A percentile compares a stretch with the other conserved stretches of the same genome.
Conservation (phyloP, 768 basidiomycete species). For the Steccherinum ochraceum region DNA sequence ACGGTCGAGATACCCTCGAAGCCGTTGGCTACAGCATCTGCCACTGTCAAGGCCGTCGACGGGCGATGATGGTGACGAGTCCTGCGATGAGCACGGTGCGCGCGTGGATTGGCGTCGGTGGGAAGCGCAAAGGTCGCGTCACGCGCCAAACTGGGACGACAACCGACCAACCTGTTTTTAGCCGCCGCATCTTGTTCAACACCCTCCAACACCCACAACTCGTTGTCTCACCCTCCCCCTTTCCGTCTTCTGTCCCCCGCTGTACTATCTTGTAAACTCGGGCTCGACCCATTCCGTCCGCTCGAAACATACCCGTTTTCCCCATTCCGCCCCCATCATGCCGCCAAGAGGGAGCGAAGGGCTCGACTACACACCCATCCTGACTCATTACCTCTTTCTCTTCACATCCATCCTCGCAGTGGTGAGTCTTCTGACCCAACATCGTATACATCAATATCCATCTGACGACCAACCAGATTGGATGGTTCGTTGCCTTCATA, state of each 20-base stretch:
- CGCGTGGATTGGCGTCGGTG: neutral
- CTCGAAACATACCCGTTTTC: neutral
- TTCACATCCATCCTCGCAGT: constrained; percentile 79
- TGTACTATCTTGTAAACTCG: neutral
- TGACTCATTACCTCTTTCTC: constrained; percentile 88
- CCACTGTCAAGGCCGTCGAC: no score
- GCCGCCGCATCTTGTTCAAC: constrained; percentile 5
- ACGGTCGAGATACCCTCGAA: no score
- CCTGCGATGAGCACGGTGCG: no score
- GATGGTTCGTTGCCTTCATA: constrained; percentile 41
- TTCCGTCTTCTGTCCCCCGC: neutral
- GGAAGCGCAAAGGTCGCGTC: neutral
- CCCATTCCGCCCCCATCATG: constrained; percentile 25
- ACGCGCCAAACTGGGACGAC: neutral
- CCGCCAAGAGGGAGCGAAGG: constrained; percentile 51
- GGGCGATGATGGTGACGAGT: no score
- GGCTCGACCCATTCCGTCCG: neutral
- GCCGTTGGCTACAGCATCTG: no score
- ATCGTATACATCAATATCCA: constrained; percentile 8
- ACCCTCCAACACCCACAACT: neutral
- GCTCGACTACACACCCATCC: constrained; percentile 84
- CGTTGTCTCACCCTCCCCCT: neutral
- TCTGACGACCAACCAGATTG: constrained; percentile 19
- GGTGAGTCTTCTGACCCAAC: constrained; percentile 38
- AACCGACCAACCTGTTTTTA: constrained; percentile 4